Percentiles rank a stretch among this genome's conserved stretches.
Conservation (phyloP, 495 filamentous ascomycete genomes). For the Lindgomyces ingoldianus region DNA sequence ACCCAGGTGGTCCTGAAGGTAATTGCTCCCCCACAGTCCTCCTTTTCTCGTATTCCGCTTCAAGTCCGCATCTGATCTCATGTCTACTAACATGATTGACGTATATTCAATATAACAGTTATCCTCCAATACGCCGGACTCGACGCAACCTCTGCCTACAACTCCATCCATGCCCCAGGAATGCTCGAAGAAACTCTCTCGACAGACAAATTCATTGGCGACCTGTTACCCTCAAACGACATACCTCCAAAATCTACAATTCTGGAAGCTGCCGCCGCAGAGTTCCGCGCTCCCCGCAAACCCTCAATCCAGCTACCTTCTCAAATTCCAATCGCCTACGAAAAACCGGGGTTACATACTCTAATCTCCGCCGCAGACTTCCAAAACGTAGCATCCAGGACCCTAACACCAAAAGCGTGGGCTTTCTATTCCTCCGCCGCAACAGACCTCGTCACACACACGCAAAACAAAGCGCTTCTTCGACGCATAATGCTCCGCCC, state of each 20-base stretch:
- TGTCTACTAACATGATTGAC: no score
- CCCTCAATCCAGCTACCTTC: constrained; percentile 46
- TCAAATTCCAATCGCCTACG: constrained; percentile 41
- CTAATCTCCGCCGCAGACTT: constrained; percentile 78
- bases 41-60: background rate
- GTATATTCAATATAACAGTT: no score
- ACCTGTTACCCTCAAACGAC: constrained; percentile 54
- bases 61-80: no score
- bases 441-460: constrained; percentile 69
- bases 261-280: constrained; percentile 9
- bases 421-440: constrained; percentile 83
- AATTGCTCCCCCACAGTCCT: background rate
- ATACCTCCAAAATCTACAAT: constrained; percentile 37
- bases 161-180: constrained; percentile 64
- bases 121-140: constrained; percentile 69
- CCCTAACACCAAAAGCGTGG: constrained; percentile 70
- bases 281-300: constrained; percentile 58
- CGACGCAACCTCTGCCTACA: constrained; percentile 72
- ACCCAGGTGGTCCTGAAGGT: constrained; percentile 39
- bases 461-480: constrained; percentile 60
- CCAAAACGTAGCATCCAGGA: constrained; percentile 61
- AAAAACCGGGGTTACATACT: constrained; percentile 66
- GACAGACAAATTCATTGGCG: constrained; percentile 58
- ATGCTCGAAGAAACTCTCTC: constrained; percentile 58
- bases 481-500: constrained; percentile 71